Percentiles rank a stretch among this genome's conserved stretches.
These are phyloP conservation scores for Limnanthes douglasii DNA, from an alignment of 345 rosid genomes.

Conservation along the genomic window DNA sequence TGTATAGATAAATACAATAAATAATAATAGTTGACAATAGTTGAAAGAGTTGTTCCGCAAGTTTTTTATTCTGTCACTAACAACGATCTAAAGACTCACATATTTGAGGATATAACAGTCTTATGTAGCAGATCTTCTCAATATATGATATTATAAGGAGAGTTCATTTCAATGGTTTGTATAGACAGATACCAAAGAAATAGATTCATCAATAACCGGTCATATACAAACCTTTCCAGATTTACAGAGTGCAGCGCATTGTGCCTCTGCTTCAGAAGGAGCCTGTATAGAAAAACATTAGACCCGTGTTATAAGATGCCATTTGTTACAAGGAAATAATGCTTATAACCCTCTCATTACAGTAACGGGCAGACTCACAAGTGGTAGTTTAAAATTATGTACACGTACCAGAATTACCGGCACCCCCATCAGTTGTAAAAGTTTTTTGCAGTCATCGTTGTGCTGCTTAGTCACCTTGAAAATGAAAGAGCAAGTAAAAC, in stretches of 20 bases:
- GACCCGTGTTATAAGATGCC: slow-evolving; percentile 1
- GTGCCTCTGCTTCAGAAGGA: slow-evolving; percentile 93
- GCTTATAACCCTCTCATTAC: too few relatives aligned
- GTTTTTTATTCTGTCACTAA: too few relatives aligned
- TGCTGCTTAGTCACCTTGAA: slow-evolving; percentile 76
- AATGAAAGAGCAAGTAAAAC: slow-evolving; percentile 4
- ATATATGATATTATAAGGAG: too few relatives aligned
- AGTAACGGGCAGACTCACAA: background rate
- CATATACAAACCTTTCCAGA: slow-evolving; percentile 54
- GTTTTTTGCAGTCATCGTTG: slow-evolving; percentile 86
- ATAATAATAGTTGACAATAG: too few relatives aligned
- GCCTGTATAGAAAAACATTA: slow-evolving; percentile 32
- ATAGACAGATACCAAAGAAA: too few relatives aligned
- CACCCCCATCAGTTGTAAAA: slow-evolving; percentile 80
- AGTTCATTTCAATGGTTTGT: too few relatives aligned
- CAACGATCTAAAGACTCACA: too few relatives aligned
- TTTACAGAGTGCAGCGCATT: slow-evolving; percentile 91
- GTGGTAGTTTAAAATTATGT: background rate
- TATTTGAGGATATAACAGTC: too few relatives aligned
- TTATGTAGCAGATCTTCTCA: too few relatives aligned
- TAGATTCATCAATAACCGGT: too few relatives aligned
- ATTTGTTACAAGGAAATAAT: slow-evolving; percentile 1
- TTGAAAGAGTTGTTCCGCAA: too few relatives aligned
- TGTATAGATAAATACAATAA: too few relatives aligned
- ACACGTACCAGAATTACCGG: slow-evolving; percentile 86